A percentile compares a stretch with the other conserved stretches of the same genome.
These are phyloP conservation scores for Handroanthus guayacan DNA, from an alignment of 257 asterid species.

Conservation along the genomic window DNA sequence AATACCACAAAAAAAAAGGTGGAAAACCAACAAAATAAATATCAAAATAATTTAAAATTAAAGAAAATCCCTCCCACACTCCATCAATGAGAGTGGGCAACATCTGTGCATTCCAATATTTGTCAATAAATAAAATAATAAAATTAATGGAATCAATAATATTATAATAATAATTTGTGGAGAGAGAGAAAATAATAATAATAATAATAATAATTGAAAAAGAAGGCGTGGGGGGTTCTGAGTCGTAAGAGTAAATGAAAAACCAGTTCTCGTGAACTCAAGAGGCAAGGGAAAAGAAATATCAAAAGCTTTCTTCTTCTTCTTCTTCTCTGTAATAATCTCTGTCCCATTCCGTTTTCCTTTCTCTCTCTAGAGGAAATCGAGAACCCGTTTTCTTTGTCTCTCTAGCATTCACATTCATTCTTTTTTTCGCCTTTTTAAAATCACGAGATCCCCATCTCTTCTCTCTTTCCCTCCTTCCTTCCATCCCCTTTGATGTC, in stretches of 20 bases:
- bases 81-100: constrained; percentile 41
- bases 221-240: not conserved
- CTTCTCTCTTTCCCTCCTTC: constrained; percentile 21
- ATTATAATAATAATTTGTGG: not conserved
- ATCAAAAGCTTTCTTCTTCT: not conserved
- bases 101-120: constrained; percentile 11
- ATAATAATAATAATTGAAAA: not conserved
- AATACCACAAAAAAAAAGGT: no score
- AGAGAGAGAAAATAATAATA: not conserved
- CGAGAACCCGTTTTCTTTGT: constrained; percentile 29
- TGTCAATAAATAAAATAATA: not conserved
- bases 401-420: constrained; percentile 53
- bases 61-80: constrained; percentile 6
- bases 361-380: constrained; percentile 44
- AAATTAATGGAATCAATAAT: constrained; percentile 8
- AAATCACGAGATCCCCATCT: constrained; percentile 68
- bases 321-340: constrained; percentile 18
- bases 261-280: constrained; percentile 44
- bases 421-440: constrained; percentile 51
- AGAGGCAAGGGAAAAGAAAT: not conserved
- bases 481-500: constrained; percentile 28
- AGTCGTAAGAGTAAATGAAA: constrained; percentile 1
- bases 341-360: constrained; percentile 34
- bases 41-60: no score
- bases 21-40: no score